A percentile compares a stretch with the other conserved stretches of the same genome.
phyloP scores from a whole-genome alignment of 495 filamentous ascomycete species.

The Lasiosphaeria hispida region DNA sequence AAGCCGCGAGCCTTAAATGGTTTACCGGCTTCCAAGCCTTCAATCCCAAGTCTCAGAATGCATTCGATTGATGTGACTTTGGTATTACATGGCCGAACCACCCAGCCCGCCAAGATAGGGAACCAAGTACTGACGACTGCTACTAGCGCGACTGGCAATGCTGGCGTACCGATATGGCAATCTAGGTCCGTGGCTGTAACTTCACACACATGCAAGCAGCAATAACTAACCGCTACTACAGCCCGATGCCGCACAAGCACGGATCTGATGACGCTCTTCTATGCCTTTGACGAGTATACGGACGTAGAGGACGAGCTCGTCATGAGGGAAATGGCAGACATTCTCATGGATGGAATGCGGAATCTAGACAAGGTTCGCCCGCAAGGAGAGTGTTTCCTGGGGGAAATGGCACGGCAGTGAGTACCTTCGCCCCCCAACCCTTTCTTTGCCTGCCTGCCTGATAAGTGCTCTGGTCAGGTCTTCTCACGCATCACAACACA shows the following conservation, averaged over 20 bases:
- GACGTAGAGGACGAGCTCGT: constrained; percentile 3
- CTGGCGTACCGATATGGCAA: not conserved
- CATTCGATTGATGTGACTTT: constrained; percentile 8
- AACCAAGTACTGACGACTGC: not conserved
- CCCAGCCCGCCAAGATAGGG: too few species aligned
- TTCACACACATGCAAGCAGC: not conserved
- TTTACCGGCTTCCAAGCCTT: constrained; percentile 3
- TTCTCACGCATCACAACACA: too few species aligned
- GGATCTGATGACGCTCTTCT: constrained; percentile 15
- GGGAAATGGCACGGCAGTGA: constrained; percentile 5
- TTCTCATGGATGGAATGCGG: constrained; percentile 3
- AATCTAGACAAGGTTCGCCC: constrained; percentile 5
- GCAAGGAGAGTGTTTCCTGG: not conserved
- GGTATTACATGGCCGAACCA: not conserved
- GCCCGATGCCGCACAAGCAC: constrained; percentile 1
- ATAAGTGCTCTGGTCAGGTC: too few species aligned
- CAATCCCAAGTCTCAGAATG: constrained; percentile 5
- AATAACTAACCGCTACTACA: not conserved
- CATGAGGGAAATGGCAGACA: constrained; percentile 4
- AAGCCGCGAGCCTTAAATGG: not conserved
- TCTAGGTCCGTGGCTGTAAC: not conserved
- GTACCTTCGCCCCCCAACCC: not conserved
- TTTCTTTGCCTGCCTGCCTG: not conserved
- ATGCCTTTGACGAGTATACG: constrained; percentile 17
- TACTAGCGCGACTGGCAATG: constrained; percentile 1